These are phyloP conservation scores for Umbelopsis vinacea DNA, from an alignment of 192 early-diverging fungal species.

Conservation along the genomic window DNA sequence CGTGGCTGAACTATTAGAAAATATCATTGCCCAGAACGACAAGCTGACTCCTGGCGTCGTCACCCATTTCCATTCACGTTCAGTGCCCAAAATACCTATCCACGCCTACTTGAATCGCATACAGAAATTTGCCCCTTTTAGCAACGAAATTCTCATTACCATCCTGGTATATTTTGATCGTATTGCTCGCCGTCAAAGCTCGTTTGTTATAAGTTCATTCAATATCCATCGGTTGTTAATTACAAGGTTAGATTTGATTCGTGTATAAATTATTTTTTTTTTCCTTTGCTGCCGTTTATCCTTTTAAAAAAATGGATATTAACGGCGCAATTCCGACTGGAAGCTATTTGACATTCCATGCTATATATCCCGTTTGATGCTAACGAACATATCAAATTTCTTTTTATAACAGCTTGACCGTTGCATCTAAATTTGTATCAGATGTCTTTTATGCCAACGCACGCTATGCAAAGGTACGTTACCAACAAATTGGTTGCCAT, in stretches of 20 bases:
- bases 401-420: constrained; percentile 70
- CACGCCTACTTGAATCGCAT: constrained; percentile 69
- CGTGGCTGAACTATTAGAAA: constrained; percentile 54
- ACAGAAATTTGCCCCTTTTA: constrained; percentile 68
- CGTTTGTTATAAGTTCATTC: constrained; percentile 63
- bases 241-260: constrained; percentile 35
- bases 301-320: not conserved
- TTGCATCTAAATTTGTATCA: constrained; percentile 76
- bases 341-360: too few species aligned
- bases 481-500: not conserved
- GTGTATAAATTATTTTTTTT: not conserved
- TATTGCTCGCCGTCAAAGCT: constrained; percentile 55
- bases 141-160: constrained; percentile 68
- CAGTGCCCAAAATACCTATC: constrained; percentile 68
- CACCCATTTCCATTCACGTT: constrained; percentile 74
- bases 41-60: constrained; percentile 34
- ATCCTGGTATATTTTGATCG: constrained; percentile 79
- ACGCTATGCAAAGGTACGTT: constrained; percentile 67
- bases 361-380: not conserved
- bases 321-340: not conserved
- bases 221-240: constrained; percentile 76
- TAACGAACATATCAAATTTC: too few species aligned
- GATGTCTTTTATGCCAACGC: constrained; percentile 77
- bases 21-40: constrained; percentile 56
- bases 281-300: not conserved